A percentile compares a stretch with the other conserved stretches of the same genome.
phyloP scores from a whole-genome alignment of 768 basidiomycete species.

The Boletus tylopilopsis region DNA sequence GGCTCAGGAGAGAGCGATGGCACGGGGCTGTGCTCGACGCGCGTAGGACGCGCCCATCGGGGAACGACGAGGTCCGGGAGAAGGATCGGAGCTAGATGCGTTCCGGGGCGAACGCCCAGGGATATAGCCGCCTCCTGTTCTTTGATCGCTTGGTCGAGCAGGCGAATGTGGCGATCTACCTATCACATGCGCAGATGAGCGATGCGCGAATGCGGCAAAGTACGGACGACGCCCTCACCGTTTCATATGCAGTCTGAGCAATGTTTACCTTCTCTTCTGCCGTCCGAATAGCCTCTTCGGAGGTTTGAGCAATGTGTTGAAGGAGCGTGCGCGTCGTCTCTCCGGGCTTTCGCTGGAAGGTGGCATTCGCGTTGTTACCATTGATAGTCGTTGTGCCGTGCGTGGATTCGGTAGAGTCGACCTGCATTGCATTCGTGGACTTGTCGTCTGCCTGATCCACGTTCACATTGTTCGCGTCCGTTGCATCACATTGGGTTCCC shows the following conservation, averaged over 20 bases:
- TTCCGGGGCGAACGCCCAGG: conserved; percentile 50
- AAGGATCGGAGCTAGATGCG: conserved; percentile 49
- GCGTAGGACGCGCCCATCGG: conserved; percentile 44
- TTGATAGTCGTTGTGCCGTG: not conserved
- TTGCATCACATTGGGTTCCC: not conserved
- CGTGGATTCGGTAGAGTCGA: conserved; percentile 1
- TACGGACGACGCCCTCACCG: conserved; percentile 40
- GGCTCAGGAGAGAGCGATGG: conserved; percentile 33
- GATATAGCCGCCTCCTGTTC: conserved; percentile 56
- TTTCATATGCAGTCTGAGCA: conserved; percentile 65
- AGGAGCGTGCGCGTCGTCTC: conserved; percentile 49
- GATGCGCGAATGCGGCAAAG: not conserved
- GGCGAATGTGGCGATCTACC: conserved; percentile 77
- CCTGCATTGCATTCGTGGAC: conserved; percentile 2
- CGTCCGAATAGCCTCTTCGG: conserved; percentile 57
- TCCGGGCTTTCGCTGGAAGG: conserved; percentile 20
- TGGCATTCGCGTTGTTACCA: not conserved
- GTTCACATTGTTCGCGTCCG: not conserved
- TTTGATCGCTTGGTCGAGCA: conserved; percentile 71
- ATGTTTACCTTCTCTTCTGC: conserved; percentile 79
- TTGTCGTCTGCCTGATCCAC: not conserved
- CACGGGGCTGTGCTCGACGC: conserved; percentile 42
- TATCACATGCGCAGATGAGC: conserved; percentile 25
- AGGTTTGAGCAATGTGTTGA: conserved; percentile 52
- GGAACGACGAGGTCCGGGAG: conserved; percentile 63